Evolutionary conservation across 495 filamentous ascomycete species (phyloP), one percentile per base, ranked within the genome.

Genomic region (Bacidia rubella): DNA sequence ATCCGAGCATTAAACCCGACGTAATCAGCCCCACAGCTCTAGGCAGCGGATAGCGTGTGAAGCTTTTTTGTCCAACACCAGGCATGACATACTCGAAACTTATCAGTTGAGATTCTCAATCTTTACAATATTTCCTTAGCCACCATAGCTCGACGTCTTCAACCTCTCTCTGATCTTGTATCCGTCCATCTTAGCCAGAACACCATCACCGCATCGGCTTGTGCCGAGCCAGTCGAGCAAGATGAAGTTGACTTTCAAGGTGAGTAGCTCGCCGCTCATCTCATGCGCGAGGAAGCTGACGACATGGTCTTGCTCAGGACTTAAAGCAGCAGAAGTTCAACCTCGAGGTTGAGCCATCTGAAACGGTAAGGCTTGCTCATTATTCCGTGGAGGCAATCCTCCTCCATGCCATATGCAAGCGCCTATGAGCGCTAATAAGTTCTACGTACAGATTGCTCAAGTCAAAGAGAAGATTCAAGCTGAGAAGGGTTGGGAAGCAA

Each of bases 251-350:
- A 87, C 83, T 53, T 86, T 89, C 77, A 89, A 86, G 76, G 83
- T 82, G 69, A 44, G 63, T 27, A 41, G 42, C 60, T 60, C 61
- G 66, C 70, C 63, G 7, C 21, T 0, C 25, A 46, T 9, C 55
- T 2, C 17, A 23, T 20, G 11, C 10, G 4, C 10, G 11, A 9
- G n/a, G 38, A 39, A n/a, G 35, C 22, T 49, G 42, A 55, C 27
- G 2, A 19, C 1, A 25, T 1, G 17, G 32, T 49, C n/a, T 25
- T 25, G 0, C 17, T 27, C 57, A 93, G 89, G 92, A 98, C 70
- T 75, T 98, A 62, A 96, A 95, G 74, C 90, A 97, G 66, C 86
- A 95, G 63, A 96, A 95, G 76, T 98, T 98, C 67, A 76, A 80
- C 54, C 82, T 98, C 70, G 90, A 97, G 59, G 86, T 83, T 54